phyloP scores from a whole-genome alignment of 73 alveolate species.

The Effrenium voratum region DNA sequence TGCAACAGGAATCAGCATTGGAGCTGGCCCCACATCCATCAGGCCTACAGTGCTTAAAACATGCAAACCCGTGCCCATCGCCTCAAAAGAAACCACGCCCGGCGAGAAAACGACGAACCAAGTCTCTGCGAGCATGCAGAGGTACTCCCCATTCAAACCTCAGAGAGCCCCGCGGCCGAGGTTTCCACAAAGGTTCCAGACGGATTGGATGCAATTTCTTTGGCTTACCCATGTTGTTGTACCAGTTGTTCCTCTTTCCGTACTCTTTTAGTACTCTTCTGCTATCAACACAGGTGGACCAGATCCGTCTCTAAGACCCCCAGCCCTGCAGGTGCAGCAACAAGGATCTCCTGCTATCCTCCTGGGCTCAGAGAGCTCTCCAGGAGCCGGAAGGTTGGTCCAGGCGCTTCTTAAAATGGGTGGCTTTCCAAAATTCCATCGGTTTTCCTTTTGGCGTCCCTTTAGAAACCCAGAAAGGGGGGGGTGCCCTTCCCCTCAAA shows the following conservation, averaged over 20 bases:
- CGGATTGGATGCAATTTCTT: neutral
- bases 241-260: too few relatives aligned
- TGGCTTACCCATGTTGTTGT: neutral
- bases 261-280: too few relatives aligned
- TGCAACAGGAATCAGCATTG: neutral
- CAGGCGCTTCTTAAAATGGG: too few relatives aligned
- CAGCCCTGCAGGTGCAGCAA: slow-evolving; percentile 25
- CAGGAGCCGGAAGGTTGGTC: too few relatives aligned
- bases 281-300: too few relatives aligned
- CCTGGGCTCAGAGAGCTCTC: too few relatives aligned
- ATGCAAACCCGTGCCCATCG: neutral
- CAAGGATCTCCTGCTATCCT: slow-evolving; percentile 29
- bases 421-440: too few relatives aligned
- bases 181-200: neutral
- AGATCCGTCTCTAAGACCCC: neutral
- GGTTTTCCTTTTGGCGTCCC: too few relatives aligned
- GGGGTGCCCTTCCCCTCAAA: too few relatives aligned
- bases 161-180: too few relatives aligned
- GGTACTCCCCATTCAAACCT: slow-evolving; percentile 55
- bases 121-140: slow-evolving; percentile 43
- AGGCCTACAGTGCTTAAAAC: neutral
- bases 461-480: too few relatives aligned
- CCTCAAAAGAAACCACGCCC: neutral
- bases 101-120: neutral
- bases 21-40: neutral